Evolutionary conservation across 352 stramenopile species (phyloP), one percentile per base, ranked within the genome.

Genomic region (Pythium insidiosum): DNA sequence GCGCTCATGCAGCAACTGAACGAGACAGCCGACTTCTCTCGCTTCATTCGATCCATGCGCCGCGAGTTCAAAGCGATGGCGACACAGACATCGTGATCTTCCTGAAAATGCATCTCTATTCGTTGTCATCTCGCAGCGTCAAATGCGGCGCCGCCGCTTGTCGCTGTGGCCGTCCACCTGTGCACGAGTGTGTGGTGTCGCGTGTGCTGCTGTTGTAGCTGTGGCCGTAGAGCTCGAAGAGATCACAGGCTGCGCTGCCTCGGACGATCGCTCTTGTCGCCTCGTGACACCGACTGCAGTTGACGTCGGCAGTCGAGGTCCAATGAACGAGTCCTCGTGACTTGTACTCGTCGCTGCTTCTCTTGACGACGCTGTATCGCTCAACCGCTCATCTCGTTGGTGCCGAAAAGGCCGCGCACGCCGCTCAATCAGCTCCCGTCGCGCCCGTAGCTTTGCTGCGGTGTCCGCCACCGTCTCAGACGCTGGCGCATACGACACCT

Each of bases 11-110:
- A 63, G 18, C 51, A 73, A 38, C 72, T 92, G 11, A 92, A 89
- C 56, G 41, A 58, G 30, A 66, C 49, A 13, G 68, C 73, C 25
- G 73, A 92, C 53, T 68, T 92, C 37, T 75, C 79, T 30, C 60
- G 67, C 19, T 85, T 92, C 49, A 75, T 92, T 20, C 76, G 74
- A 31, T 69, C 70, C 26, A 92, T 92, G 76, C 76, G 79, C 1
- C 74, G 73, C 28, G 54, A 84, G 51, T 91, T 88, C 49, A 85
- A 85, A 53, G 61, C 73, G 50, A 46, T 83, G n/a, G 58, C 75
- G 43, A 75, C 64, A 42, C 40, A 37, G 38, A 45, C 19, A 20
- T 31, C 31, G 22, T 21, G n/a, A 16, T 44, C 1, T 30, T 34
- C 3, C 11, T 33, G 38, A 5, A n/a, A 43, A 25, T 38, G 22